phyloP scores from a whole-genome alignment of 2,329 filamentous ascomycete species.

The Xylariaceae sp. region DNA sequence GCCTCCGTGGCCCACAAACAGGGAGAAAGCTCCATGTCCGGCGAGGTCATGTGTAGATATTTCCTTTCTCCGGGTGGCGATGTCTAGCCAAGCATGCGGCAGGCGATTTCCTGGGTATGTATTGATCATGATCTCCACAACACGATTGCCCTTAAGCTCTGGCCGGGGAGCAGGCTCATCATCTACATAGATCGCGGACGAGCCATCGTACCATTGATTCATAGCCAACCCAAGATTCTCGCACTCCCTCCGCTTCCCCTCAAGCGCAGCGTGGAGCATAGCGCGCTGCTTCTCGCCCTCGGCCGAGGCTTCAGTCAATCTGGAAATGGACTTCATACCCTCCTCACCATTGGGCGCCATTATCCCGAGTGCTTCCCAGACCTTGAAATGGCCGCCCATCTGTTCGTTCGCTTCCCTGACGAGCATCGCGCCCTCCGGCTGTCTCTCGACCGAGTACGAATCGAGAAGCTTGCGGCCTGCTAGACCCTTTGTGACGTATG shows the following conservation, averaged over 20 bases:
- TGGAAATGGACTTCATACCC: conserved; percentile 31
- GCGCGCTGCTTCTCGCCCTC: conserved; percentile 34
- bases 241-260: conserved; percentile 48
- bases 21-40: conserved; percentile 48
- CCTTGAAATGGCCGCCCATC: conserved; percentile 46
- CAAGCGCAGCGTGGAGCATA: conserved; percentile 38
- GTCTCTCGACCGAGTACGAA: conserved; percentile 43
- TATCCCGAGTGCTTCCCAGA: conserved; percentile 46
- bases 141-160: conserved; percentile 28
- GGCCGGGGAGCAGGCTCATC: conserved; percentile 22
- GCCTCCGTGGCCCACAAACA: conserved; percentile 55
- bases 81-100: conserved; percentile 62
- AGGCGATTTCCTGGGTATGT: conserved; percentile 58
- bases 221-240: conserved; percentile 37
- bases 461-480: conserved; percentile 38
- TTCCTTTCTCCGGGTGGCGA: conserved; percentile 37
- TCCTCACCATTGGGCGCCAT: conserved; percentile 35
- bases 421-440: conserved; percentile 45
- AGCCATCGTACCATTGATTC: conserved; percentile 50
- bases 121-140: conserved; percentile 26
- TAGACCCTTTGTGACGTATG: conserved; percentile 41
- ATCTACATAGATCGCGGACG: conserved; percentile 34
- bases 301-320: conserved; percentile 33
- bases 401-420: conserved; percentile 53
- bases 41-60: conserved; percentile 58